Conservation (phyloP, 768 basidiomycete species). For the Tremella yokohamensis region DNA sequence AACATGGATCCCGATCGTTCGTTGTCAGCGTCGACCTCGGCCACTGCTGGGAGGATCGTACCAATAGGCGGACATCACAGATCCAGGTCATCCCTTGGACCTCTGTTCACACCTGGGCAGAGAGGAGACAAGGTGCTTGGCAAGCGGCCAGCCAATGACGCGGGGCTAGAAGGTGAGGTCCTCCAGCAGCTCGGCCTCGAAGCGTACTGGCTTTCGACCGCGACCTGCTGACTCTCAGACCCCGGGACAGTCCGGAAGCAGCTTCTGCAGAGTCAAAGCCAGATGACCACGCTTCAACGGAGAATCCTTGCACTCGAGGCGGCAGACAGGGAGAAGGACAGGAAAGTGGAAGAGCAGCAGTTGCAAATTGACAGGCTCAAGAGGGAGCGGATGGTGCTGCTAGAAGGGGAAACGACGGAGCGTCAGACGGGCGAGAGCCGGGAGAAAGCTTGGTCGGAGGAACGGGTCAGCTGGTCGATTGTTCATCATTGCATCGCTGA, state of each 20-base stretch:
- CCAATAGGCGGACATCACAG: background rate
- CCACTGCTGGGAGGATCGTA: too few species aligned
- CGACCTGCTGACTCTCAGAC: background rate
- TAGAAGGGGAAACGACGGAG: constrained; percentile 28
- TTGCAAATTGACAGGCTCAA: constrained; percentile 34
- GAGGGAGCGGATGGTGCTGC: constrained; percentile 32
- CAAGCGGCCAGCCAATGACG: constrained; percentile 18
- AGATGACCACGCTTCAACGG: constrained; percentile 17
- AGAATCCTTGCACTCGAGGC: constrained; percentile 25
- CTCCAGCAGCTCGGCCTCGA: background rate
- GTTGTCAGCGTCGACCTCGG: too few species aligned
- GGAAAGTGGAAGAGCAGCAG: constrained; percentile 24
- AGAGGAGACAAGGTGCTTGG: constrained; percentile 11
- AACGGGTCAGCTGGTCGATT: constrained; percentile 23
- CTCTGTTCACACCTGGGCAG: background rate
- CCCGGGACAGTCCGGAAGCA: constrained; percentile 7
- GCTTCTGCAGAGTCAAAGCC: constrained; percentile 8
- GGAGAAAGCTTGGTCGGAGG: constrained; percentile 31
- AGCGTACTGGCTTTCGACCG: background rate
- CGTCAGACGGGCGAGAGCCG: constrained; percentile 27
- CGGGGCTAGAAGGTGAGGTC: constrained; percentile 19
- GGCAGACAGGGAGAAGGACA: constrained; percentile 10
- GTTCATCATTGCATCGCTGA: background rate
- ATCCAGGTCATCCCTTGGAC: constrained; percentile 1
- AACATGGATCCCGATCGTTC: too few species aligned